phyloP scores from a whole-genome alignment of 768 basidiomycete genomes.

The Termitomyces heimii region DNA sequence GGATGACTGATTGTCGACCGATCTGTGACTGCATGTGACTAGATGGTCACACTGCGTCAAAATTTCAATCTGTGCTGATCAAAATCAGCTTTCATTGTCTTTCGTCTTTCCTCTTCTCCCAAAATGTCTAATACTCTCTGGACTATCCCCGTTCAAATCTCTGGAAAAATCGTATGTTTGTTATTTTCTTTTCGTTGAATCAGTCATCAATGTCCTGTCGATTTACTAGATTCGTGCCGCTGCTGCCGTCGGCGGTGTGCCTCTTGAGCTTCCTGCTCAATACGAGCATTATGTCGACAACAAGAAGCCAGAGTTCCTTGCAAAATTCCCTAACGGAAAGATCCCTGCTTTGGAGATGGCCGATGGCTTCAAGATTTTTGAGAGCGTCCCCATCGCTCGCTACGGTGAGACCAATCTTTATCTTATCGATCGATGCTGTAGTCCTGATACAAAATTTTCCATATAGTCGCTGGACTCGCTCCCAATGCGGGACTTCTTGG shows the following conservation, averaged over 20 bases:
- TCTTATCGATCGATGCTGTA: slow-evolving; percentile 25
- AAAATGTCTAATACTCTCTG: slow-evolving; percentile 57
- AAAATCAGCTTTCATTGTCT: slow-evolving; percentile 5
- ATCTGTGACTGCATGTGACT: neutral
- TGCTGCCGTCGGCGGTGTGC: slow-evolving; percentile 55
- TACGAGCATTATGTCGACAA: slow-evolving; percentile 65
- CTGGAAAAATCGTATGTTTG: slow-evolving; percentile 44
- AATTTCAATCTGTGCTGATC: neutral
- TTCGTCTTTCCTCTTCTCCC: slow-evolving; percentile 20
- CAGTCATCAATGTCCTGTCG: slow-evolving; percentile 2
- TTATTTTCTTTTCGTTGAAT: neutral
- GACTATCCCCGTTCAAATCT: slow-evolving; percentile 34
- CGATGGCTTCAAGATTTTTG: slow-evolving; percentile 77
- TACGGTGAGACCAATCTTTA: slow-evolving; percentile 60
- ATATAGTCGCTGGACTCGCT: slow-evolving; percentile 65
- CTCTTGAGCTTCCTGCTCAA: slow-evolving; percentile 42
- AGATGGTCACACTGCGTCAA: neutral
- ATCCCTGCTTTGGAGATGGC: slow-evolving; percentile 76
- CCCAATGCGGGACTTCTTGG: slow-evolving; percentile 81
- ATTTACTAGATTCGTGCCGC: slow-evolving; percentile 40
- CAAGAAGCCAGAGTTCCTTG: slow-evolving; percentile 61
- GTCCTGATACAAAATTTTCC: neutral
- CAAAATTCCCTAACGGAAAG: slow-evolving; percentile 78
- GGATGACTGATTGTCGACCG: no score
- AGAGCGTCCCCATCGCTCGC: slow-evolving; percentile 75